These are phyloP conservation scores for Nicotiana rustica DNA, from an alignment of 305 asterid genomes.

Conservation along the genomic window DNA sequence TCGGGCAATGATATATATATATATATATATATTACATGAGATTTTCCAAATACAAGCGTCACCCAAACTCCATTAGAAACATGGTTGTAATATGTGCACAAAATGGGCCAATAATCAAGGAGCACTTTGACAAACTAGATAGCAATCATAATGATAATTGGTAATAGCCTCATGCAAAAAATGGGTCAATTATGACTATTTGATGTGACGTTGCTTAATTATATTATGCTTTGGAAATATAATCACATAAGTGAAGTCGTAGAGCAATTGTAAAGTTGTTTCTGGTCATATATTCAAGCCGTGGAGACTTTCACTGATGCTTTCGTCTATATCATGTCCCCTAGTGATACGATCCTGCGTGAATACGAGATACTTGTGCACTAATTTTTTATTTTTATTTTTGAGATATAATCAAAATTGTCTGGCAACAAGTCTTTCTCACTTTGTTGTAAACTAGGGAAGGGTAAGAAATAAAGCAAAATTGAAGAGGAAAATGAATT, in stretches of 20 bases:
- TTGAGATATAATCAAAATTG: background rate
- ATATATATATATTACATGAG: too few species aligned
- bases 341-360: too few species aligned
- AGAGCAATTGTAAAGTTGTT: too few species aligned
- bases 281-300: too few species aligned
- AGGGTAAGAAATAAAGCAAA: background rate
- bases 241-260: background rate
- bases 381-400: too few species aligned
- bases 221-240: background rate
- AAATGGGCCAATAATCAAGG: background rate
- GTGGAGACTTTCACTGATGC: too few species aligned
- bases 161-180: background rate
- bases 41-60: too few species aligned
- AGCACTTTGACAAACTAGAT: constrained; percentile 4
- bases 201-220: background rate
- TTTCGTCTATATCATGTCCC: too few species aligned
- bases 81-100: background rate
- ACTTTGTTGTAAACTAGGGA: background rate
- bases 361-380: too few species aligned
- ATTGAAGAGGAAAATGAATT: background rate
- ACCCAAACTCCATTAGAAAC: background rate
- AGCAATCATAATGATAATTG: background rate
- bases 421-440: too few species aligned
- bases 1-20: too few species aligned
- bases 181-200: background rate